A percentile compares a stretch with the other conserved stretches of the same genome.
Evolutionary conservation across 805 yeast genomes (phyloP).

Genomic region (Myxozyma vanderwaltii): DNA sequence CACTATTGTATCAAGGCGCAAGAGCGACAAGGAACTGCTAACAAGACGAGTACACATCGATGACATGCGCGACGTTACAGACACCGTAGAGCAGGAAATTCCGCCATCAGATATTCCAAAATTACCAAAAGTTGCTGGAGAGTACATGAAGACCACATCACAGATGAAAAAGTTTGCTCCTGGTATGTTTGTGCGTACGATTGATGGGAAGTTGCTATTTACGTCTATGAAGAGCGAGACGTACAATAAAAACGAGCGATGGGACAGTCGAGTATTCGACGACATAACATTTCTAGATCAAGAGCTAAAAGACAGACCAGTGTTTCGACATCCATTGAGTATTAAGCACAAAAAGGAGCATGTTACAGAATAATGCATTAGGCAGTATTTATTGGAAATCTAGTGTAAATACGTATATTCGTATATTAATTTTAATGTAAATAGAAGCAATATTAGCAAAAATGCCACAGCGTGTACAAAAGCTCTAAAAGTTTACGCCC

Average conservation of each 20-base stretch:
- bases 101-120: background rate
- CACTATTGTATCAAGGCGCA: background rate
- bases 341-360: background rate
- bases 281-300: background rate
- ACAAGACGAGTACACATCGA: constrained; percentile 9
- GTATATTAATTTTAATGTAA: background rate
- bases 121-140: constrained; percentile 1
- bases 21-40: background rate
- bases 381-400: too few species aligned
- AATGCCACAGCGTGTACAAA: background rate
- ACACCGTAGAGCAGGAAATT: background rate
- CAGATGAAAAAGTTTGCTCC: background rate
- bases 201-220: background rate
- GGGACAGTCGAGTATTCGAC: constrained; percentile 5
- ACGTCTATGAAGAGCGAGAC: constrained; percentile 12
- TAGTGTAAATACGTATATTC: too few species aligned
- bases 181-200: constrained; percentile 1
- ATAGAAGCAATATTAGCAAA: background rate
- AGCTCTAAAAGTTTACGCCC: background rate
- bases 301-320: background rate
- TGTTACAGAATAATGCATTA: background rate
- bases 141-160: background rate
- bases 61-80: constrained; percentile 2
- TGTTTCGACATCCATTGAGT: background rate
- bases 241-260: constrained; percentile 6